Evolutionary conservation across 202 grass and related monocot species (phyloP), one percentile per base, ranked within the genome.

Genomic region (Setaria italica): DNA sequence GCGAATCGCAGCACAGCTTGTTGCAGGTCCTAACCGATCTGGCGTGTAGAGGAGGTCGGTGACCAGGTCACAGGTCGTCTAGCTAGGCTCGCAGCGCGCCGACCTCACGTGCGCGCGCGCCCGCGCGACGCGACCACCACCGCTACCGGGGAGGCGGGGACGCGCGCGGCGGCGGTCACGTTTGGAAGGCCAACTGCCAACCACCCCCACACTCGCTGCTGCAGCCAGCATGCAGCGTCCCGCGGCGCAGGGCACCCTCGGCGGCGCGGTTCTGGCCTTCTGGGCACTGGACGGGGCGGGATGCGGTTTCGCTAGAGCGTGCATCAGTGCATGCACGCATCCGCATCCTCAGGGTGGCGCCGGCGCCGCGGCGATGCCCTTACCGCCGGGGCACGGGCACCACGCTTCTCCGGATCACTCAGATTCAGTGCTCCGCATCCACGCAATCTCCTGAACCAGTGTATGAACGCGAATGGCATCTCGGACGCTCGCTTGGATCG

Each of bases 321-420:
- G 0, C 5, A 55, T 25, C 25, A 25, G 25, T 1, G n/a, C 25
- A 30, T 9, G 55, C 30, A 37, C 5, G 63, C 63, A 70, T 12
- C 5, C 25, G 25, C 48, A 12, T 54, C 30, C 14, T 14, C 65
- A 21, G 64, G 56, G 57, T 58, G 64, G 42, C 57, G 57, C 57
- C 33, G 78, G 19, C 47, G 48, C 35, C 6, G 35, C 37, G n/a
- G n/a, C 35, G 67, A 12, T n/a, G 80, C 80, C 86, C 9, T 88
- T 78, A 7, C 67, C 37, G 11, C 54, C 74, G 2, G 74, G 86
- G 76, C 80, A 57, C 56, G 55, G 86, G 64, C 63, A 17, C 80
- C 16, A 30, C 6, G 3, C 11, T 3, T 6, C 55, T 46, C 43
- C 9, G 9, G 43, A 46, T n/a, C 32, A 15, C 11, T 14, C 48